Percentiles rank a stretch among this genome's conserved stretches.
phyloP scores from a whole-genome alignment of 2,329 filamentous ascomycete genomes.

The Fusarium torulosum region DNA sequence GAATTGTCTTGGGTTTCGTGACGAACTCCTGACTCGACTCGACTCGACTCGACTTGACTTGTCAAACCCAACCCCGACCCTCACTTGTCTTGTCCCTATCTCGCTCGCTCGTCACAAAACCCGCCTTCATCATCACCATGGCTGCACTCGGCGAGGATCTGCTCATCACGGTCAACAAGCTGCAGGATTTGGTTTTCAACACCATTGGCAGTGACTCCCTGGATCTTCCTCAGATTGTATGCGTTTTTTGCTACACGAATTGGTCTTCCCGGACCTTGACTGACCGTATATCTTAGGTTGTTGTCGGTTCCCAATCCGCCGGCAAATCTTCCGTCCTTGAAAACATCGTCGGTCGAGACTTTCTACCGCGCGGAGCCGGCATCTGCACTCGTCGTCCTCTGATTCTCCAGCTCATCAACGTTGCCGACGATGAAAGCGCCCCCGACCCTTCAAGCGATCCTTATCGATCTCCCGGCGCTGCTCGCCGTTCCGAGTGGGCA shows the following conservation, averaged over 20 bases:
- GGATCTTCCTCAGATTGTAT: constrained; percentile 97
- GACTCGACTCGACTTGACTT: constrained; percentile 11
- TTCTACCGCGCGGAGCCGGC: constrained; percentile 93
- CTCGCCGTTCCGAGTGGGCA: constrained; percentile 80
- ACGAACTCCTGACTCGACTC: constrained; percentile 40
- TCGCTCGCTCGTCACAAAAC: constrained; percentile 29
- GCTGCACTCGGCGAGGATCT: constrained; percentile 95
- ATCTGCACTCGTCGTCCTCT: constrained; percentile 95
- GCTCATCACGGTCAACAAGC: constrained; percentile 94
- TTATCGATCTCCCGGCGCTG: constrained; percentile 81
- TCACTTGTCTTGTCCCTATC: constrained; percentile 23
- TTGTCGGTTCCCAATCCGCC: constrained; percentile 97
- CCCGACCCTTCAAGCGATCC: constrained; percentile 75
- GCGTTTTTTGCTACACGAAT: constrained; percentile 51
- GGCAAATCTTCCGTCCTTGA: constrained; percentile 99
- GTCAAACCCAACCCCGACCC: constrained; percentile 25
- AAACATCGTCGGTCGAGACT: constrained; percentile 98
- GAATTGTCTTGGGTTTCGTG: constrained; percentile 29
- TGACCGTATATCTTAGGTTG: constrained; percentile 72
- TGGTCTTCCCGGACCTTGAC: constrained; percentile 23
- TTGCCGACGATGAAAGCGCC: constrained; percentile 80
- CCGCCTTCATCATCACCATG: constrained; percentile 67
- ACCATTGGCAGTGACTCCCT: constrained; percentile 99
- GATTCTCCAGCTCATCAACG: constrained; percentile 98
- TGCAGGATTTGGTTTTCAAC: constrained; percentile 99